A percentile compares a stretch with the other conserved stretches of the same genome.
phyloP scores from a whole-genome alignment of 2,329 filamentous ascomycete species.

The Colletotrichum sp. region DNA sequence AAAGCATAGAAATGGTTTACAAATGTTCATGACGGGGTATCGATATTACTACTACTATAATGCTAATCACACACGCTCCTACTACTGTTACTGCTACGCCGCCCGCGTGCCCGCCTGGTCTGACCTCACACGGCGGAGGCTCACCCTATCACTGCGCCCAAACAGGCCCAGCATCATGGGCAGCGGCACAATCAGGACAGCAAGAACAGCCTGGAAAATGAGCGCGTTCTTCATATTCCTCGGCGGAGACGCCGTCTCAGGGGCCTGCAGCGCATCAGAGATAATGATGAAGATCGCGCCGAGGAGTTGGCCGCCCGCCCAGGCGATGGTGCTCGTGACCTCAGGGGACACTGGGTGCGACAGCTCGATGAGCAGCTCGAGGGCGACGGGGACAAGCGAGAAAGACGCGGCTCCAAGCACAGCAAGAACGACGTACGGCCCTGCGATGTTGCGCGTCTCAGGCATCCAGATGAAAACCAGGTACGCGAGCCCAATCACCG shows the following conservation, averaged over 20 bases:
- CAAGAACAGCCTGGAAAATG: slow-evolving; percentile 79
- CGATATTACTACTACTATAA: neutral
- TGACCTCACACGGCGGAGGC: slow-evolving; percentile 53
- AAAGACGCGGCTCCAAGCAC: slow-evolving; percentile 83
- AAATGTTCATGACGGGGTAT: neutral
- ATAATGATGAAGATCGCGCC: slow-evolving; percentile 86
- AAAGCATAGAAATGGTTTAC: neutral
- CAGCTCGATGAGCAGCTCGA: slow-evolving; percentile 88
- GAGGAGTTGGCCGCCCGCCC: slow-evolving; percentile 85
- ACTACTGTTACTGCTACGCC: neutral
- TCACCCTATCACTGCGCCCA: slow-evolving; percentile 60
- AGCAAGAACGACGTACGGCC: slow-evolving; percentile 77
- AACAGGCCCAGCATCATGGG: slow-evolving; percentile 75
- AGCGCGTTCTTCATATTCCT: slow-evolving; percentile 76
- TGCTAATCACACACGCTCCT: neutral
- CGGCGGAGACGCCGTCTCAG: slow-evolving; percentile 59
- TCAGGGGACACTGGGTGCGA: slow-evolving; percentile 88
- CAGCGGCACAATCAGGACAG: slow-evolving; percentile 67
- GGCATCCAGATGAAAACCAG: slow-evolving; percentile 82
- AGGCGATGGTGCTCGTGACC: slow-evolving; percentile 81
- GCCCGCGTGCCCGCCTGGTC: slow-evolving; percentile 31
- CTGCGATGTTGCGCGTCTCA: slow-evolving; percentile 56
- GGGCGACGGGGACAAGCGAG: slow-evolving; percentile 78
- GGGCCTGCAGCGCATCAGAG: slow-evolving; percentile 74
- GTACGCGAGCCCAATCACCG: slow-evolving; percentile 75